phyloP scores from a whole-genome alignment of 2,329 filamentous ascomycete genomes.

The Trichoderma sp. region DNA sequence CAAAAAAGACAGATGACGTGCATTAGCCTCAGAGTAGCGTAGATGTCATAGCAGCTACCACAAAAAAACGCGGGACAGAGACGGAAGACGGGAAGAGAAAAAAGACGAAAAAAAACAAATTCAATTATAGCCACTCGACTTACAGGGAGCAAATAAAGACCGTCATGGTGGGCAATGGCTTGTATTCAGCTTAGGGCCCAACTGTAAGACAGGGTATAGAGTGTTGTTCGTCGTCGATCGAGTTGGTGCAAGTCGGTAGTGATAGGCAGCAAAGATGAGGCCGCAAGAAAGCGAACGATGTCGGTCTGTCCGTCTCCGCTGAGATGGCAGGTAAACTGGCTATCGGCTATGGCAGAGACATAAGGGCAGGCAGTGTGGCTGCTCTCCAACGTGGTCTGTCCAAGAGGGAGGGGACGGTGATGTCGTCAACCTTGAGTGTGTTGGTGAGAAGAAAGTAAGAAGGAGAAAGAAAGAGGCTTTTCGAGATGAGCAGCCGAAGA shows the following conservation, averaged over 20 bases:
- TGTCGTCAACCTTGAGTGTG: neutral
- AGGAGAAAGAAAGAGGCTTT: neutral
- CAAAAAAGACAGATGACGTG: neutral
- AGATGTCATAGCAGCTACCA: neutral
- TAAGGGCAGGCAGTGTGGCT: neutral
- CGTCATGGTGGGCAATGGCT: slow-evolving; percentile 36
- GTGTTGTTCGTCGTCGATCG: neutral
- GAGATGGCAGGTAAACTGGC: neutral
- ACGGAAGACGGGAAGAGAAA: neutral
- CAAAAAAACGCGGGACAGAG: neutral
- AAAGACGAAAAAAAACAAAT: neutral
- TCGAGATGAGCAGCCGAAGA: neutral
- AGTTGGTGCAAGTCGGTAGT: neutral
- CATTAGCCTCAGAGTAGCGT: slow-evolving; percentile 11
- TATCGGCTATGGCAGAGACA: slow-evolving; percentile 15
- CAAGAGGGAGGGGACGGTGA: neutral
- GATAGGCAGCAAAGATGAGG: slow-evolving; percentile 3
- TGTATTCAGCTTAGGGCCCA: neutral
- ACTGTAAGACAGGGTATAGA: neutral
- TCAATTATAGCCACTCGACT: slow-evolving; percentile 22
- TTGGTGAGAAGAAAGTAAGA: neutral
- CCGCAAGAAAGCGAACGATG: slow-evolving; percentile 7
- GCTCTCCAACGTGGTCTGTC: slow-evolving; percentile 1
- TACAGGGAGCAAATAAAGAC: slow-evolving; percentile 44
- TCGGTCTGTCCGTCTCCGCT: slow-evolving; percentile 5